Conservation (phyloP, 768 basidiomycete species). For the Psilocybe subaeruginosa region DNA sequence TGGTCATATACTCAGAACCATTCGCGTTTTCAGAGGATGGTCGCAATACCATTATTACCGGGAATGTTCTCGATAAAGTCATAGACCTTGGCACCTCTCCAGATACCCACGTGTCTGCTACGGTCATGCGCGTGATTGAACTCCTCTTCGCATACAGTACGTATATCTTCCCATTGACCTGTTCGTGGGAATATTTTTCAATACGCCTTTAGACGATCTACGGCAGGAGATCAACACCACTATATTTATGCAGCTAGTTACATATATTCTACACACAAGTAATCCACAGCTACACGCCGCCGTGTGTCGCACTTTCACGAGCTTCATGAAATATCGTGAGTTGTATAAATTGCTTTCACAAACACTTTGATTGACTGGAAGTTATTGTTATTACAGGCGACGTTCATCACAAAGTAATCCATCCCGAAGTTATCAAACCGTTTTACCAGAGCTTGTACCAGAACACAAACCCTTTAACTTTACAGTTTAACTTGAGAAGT, state of each 20-base stretch:
- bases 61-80: neutral
- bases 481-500: slow-evolving; percentile 3
- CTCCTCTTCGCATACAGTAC: slow-evolving; percentile 3
- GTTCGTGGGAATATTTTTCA: neutral
- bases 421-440: slow-evolving; percentile 1
- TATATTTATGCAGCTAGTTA: neutral
- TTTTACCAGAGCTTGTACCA: slow-evolving; percentile 1
- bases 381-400: neutral
- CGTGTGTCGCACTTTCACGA: slow-evolving; percentile 2
- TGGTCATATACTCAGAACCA: neutral
- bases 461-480: neutral
- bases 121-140: slow-evolving; percentile 3
- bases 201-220: neutral
- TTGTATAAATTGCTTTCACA: neutral
- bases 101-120: slow-evolving; percentile 4
- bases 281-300: neutral
- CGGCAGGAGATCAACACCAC: slow-evolving; percentile 3
- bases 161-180: neutral
- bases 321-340: slow-evolving; percentile 7
- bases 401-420: slow-evolving; percentile 5
- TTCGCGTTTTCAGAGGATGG: neutral
- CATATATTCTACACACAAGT: neutral
- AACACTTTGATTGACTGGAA: neutral
- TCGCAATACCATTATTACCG: neutral
- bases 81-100: slow-evolving; percentile 1